phyloP scores from a whole-genome alignment of 2,329 filamentous ascomycete species.

The Pleomassaria siparia region DNA sequence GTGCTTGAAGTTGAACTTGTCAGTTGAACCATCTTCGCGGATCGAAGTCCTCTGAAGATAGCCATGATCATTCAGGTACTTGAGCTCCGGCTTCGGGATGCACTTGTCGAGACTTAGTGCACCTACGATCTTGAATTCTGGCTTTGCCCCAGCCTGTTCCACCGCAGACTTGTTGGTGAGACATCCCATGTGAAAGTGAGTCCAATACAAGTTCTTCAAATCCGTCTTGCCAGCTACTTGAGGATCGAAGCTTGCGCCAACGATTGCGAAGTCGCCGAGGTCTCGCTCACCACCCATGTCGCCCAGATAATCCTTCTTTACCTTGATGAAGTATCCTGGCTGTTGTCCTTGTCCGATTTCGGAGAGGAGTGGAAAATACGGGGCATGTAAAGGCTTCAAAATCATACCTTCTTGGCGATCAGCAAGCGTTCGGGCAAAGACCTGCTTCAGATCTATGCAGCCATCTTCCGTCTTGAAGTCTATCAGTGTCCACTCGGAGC shows the following conservation, averaged over 20 bases:
- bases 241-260: slow-evolving; percentile 73
- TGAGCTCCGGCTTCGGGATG: slow-evolving; percentile 48
- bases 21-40: slow-evolving; percentile 17
- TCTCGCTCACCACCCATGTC: slow-evolving; percentile 70
- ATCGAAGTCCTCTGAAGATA: slow-evolving; percentile 39
- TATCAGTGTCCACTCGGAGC: slow-evolving; percentile 68
- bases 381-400: slow-evolving; percentile 72
- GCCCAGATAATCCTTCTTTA: slow-evolving; percentile 86
- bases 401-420: slow-evolving; percentile 76
- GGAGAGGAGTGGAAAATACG: slow-evolving; percentile 63
- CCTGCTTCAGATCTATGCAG: slow-evolving; percentile 35
- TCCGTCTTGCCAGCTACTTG: slow-evolving; percentile 60
- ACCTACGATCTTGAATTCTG: slow-evolving; percentile 68
- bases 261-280: slow-evolving; percentile 72
- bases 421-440: slow-evolving; percentile 68
- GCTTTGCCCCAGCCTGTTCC: slow-evolving; percentile 52
- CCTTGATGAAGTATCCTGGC: slow-evolving; percentile 66
- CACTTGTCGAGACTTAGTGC: slow-evolving; percentile 48
- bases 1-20: slow-evolving; percentile 25
- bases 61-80: slow-evolving; percentile 47
- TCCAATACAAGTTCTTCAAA: slow-evolving; percentile 66
- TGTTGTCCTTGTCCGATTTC: slow-evolving; percentile 26
- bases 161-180: slow-evolving; percentile 67
- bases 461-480: slow-evolving; percentile 57
- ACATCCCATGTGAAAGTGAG: slow-evolving; percentile 79